Conservation (phyloP, 2,329 filamentous ascomycete species). For the Albophoma yamanashiensis region DNA sequence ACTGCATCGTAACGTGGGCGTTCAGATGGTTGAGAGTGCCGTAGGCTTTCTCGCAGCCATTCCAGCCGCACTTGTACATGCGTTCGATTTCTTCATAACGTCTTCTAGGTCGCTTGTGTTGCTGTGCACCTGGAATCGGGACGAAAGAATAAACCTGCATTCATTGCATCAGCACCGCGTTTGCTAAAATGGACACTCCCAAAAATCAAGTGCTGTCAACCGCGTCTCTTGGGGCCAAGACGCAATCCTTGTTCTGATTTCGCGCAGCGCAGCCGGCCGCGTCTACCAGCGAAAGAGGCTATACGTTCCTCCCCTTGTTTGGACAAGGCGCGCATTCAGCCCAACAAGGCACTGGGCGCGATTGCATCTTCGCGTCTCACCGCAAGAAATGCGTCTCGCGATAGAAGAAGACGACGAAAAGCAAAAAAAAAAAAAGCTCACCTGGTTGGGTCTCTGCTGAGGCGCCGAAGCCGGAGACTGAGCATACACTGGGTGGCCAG, state of each 20-base stretch:
- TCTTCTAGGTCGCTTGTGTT: slow-evolving; percentile 88
- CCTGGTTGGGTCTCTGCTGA: slow-evolving; percentile 47
- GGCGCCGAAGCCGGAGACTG: slow-evolving; percentile 45
- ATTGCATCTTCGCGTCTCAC: not conserved
- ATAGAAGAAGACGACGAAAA: too few species aligned
- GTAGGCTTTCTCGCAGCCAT: slow-evolving; percentile 97
- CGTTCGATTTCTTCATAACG: slow-evolving; percentile 98
- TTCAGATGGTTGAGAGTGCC: slow-evolving; percentile 96
- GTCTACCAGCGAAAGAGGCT: not conserved
- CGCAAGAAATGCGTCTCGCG: not conserved
- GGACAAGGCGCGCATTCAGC: not conserved
- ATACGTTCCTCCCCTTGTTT: not conserved
- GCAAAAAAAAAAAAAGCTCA: slow-evolving; percentile 27
- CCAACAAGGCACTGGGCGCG: not conserved
- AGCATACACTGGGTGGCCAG: slow-evolving; percentile 42
- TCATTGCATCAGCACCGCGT: not conserved
- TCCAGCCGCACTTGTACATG: slow-evolving; percentile 99
- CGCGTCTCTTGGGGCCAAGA: not conserved
- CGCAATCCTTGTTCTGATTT: not conserved
- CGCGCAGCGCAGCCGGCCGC: not conserved
- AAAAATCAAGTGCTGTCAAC: not conserved
- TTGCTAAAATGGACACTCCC: not conserved
- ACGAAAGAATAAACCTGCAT: slow-evolving; percentile 94
- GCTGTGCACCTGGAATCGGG: slow-evolving; percentile 90
- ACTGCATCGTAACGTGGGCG: slow-evolving; percentile 98